Conservation (phyloP, 768 basidiomycete species). For the Mycena kentingensis region DNA sequence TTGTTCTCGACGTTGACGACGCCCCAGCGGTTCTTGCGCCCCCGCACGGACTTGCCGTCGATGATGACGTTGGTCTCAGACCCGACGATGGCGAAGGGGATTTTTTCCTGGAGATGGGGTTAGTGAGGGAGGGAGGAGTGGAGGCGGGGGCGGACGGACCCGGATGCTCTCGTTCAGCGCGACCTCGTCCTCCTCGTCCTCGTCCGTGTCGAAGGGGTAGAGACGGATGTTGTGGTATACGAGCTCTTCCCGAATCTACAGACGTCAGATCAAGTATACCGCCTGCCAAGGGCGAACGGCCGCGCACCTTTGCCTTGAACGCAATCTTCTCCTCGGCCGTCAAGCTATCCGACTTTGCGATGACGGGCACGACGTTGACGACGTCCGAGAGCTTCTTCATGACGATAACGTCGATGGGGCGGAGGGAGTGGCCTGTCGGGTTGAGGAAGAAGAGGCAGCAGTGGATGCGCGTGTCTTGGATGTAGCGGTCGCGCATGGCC, state of each 20-base stretch:
- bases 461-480: constrained; percentile 98
- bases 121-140: background rate
- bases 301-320: constrained; percentile 86
- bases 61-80: constrained; percentile 95
- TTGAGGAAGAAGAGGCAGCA: constrained; percentile 98
- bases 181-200: constrained; percentile 90
- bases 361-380: constrained; percentile 99
- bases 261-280: constrained; percentile 8
- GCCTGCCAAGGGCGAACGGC: background rate
- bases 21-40: constrained; percentile 97
- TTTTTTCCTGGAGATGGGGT: constrained; percentile 65
- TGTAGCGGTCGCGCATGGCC: constrained; percentile 97
- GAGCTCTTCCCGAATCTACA: constrained; percentile 89
- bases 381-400: constrained; percentile 99
- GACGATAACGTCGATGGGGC: constrained; percentile 96
- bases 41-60: constrained; percentile 92
- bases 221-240: constrained; percentile 89
- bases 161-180: constrained; percentile 88
- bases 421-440: constrained; percentile 96
- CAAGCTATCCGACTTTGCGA: constrained; percentile 95
- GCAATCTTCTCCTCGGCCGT: constrained; percentile 88
- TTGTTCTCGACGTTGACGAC: constrained; percentile 98
- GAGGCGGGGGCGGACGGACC: constrained; percentile 47
- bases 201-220: constrained; percentile 97
- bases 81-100: constrained; percentile 97